A percentile compares a stretch with the other conserved stretches of the same genome.
Evolutionary conservation across 805 yeast genomes (phyloP).

Genomic region (Candida nonsorbophila): DNA sequence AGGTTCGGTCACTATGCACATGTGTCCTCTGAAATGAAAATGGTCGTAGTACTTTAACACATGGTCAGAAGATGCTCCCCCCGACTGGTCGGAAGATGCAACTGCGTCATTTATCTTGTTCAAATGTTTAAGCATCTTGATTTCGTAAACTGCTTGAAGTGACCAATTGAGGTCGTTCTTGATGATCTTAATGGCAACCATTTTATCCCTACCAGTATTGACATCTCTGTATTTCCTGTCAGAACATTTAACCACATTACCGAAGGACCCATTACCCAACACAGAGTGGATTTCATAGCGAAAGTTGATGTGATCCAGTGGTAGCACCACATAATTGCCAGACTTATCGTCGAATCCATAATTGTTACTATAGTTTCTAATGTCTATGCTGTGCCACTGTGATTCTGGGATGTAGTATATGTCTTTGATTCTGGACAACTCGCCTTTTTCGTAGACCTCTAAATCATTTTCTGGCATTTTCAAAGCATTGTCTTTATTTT

Average conservation of each 20-base stretch:
- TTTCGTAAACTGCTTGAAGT: slow-evolving; percentile 73
- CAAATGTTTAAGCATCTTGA: slow-evolving; percentile 56
- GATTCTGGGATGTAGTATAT: slow-evolving; percentile 46
- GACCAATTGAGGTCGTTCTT: slow-evolving; percentile 71
- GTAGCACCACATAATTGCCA: slow-evolving; percentile 52
- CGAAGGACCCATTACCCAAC: slow-evolving; percentile 80
- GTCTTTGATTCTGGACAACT: slow-evolving; percentile 44
- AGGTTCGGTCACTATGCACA: slow-evolving; percentile 75
- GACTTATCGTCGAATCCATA: slow-evolving; percentile 69
- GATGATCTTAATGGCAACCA: slow-evolving; percentile 74
- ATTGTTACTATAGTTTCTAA: slow-evolving; percentile 39
- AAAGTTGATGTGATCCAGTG: slow-evolving; percentile 71
- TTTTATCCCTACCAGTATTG: slow-evolving; percentile 17
- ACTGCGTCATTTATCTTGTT: slow-evolving; percentile 11
- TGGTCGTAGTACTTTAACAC: slow-evolving; percentile 59
- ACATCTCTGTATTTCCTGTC: slow-evolving; percentile 49
- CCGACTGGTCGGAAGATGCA: background rate
- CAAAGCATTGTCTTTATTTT: slow-evolving; percentile 1
- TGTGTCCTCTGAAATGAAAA: slow-evolving; percentile 75
- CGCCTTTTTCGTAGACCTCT: slow-evolving; percentile 57
- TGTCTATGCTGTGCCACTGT: slow-evolving; percentile 19
- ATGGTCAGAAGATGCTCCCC: slow-evolving; percentile 1
- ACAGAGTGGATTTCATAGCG: slow-evolving; percentile 56
- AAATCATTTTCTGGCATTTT: slow-evolving; percentile 13
- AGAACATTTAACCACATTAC: slow-evolving; percentile 62